Percentiles rank a stretch among this genome's conserved stretches.
These are phyloP conservation scores for Xylaria sp. DNA, from an alignment of 2,329 filamentous ascomycete genomes.

Conservation along the genomic window DNA sequence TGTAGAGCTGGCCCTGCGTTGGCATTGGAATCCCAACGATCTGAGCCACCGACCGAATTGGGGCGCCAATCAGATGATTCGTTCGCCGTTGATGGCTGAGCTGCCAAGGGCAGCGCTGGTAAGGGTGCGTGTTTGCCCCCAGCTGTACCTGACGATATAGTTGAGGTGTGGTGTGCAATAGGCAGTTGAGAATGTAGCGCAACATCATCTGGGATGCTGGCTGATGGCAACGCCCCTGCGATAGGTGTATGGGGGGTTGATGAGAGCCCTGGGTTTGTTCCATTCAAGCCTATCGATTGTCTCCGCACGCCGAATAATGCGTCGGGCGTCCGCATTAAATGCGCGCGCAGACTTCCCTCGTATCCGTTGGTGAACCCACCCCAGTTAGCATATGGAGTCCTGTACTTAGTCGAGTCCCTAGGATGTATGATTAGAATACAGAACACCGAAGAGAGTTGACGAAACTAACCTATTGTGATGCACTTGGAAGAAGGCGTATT, in stretches of 20 bases:
- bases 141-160: conserved; percentile 12
- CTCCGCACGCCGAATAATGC: conserved; percentile 49
- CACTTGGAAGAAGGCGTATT: conserved; percentile 68
- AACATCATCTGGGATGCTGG: not conserved
- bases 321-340: conserved; percentile 56
- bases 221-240: conserved; percentile 19
- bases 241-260: conserved; percentile 35
- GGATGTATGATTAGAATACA: conserved; percentile 34
- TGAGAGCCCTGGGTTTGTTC: conserved; percentile 25
- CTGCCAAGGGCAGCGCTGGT: conserved; percentile 6
- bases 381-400: conserved; percentile 66
- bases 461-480: conserved; percentile 65
- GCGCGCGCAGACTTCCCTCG: conserved; percentile 61
- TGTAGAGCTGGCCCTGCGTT: conserved; percentile 41
- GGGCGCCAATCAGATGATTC: conserved; percentile 23
- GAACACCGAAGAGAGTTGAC: conserved; percentile 34
- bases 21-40: conserved; percentile 32
- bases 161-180: conserved; percentile 4
- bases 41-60: conserved; percentile 9
- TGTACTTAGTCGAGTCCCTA: conserved; percentile 65
- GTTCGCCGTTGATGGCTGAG: conserved; percentile 12
- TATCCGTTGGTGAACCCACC: conserved; percentile 71
- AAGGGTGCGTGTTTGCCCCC: conserved; percentile 10
- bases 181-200: conserved; percentile 8
- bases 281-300: conserved; percentile 39